Evolutionary conservation across 116 monocot genomes (phyloP), one percentile per base, ranked within the genome.

Genomic region (Zostera marina): DNA sequence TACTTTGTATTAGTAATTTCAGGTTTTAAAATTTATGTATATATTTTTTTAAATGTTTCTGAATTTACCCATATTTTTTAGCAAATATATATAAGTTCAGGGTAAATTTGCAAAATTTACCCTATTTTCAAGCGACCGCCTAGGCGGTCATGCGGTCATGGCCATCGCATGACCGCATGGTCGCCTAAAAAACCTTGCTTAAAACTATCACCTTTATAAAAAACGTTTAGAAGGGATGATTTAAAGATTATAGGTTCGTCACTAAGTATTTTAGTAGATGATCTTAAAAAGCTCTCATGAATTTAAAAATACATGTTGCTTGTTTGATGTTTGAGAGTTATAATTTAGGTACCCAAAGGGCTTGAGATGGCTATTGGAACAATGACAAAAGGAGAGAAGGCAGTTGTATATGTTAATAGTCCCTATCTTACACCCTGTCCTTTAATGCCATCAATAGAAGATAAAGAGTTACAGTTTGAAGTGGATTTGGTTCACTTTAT

Each of bases 341-440:
- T 47, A 70, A 58, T 53, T 59, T 68, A 96, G 96, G 75, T 96
- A 67, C 89, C 96, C 22, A 85, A 96, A 68, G 96, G 96, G 32
- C 76, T 94, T 71, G 89, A 96, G 62, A 96, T 96, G 88, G 96
- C 76, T 47, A 85, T 96, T 64, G 96, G 89, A 63, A 85, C 85
- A 63, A 89, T 96, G 96, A 44, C 89, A 48, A 72, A 66, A 24
- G 68, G 78, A 61, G 96, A 96, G 64, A 96, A 85, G 61, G 85
- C 96, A 56, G 54, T 68, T 38, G 63, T 96, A 66, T 96, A 66
- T 78, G 80, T 85, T 22, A 78, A 47, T 39, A 69, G 59, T 32
- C 22, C 44, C 44, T 89, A 96, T 64, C 71, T 96, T 54, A 72
- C 89, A 64, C n/a, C 69, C 41, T 96, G 89, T 54, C 63, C 96